Percentiles rank a stretch among this genome's conserved stretches.
phyloP scores from a whole-genome alignment of 345 rosid species.

The Sisymbrium altissimum region DNA sequence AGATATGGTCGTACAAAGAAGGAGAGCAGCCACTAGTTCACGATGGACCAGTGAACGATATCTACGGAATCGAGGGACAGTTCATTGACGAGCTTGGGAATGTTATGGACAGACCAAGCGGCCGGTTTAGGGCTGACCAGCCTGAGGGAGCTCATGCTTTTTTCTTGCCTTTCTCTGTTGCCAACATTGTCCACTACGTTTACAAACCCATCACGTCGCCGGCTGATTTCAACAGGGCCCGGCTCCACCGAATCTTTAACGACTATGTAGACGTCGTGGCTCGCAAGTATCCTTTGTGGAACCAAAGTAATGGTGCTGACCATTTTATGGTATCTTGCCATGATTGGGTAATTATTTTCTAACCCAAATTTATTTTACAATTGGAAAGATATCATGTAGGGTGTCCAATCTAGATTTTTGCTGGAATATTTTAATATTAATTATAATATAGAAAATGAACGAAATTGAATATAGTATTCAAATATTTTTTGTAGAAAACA shows the following conservation, averaged over 20 bases:
- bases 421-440: not conserved
- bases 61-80: constrained; percentile 61
- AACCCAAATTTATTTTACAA: not conserved
- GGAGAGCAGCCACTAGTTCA: constrained; percentile 58
- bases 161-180: constrained; percentile 51
- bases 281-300: constrained; percentile 51
- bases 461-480: not conserved
- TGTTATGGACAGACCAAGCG: constrained; percentile 25
- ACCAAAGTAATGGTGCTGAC: constrained; percentile 55
- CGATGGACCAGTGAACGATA: constrained; percentile 42
- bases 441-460: not conserved
- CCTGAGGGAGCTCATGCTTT: constrained; percentile 56
- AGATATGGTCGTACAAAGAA: constrained; percentile 57
- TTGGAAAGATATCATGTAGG: not conserved
- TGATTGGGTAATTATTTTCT: constrained; percentile 46
- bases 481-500: not conserved
- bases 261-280: constrained; percentile 46
- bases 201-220: constrained; percentile 39
- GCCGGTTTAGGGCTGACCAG: constrained; percentile 39
- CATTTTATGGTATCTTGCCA: constrained; percentile 67
- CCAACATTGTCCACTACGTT: constrained; percentile 36
- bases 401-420: not conserved
- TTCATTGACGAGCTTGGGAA: constrained; percentile 44
- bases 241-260: constrained; percentile 33
- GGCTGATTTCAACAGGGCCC: constrained; percentile 34